Percentiles rank a stretch among this genome's conserved stretches.
These are phyloP conservation scores for Suillus decipiens DNA, from an alignment of 768 basidiomycete species.

Conservation along the genomic window DNA sequence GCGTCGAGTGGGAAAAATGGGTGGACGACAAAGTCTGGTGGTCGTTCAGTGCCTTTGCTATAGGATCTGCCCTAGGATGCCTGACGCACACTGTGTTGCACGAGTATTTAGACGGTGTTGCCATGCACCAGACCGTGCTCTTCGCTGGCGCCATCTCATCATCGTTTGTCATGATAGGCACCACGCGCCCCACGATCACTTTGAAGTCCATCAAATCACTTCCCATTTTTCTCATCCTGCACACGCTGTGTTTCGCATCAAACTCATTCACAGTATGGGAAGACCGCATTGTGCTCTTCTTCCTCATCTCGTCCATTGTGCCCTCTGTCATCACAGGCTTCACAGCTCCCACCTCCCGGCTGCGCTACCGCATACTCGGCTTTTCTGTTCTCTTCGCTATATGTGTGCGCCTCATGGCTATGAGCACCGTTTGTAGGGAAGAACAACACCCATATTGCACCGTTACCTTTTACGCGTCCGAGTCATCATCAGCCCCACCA, in stretches of 20 bases:
- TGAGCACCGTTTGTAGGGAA: constrained; percentile 90
- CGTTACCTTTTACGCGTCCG: constrained; percentile 86
- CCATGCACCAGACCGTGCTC: constrained; percentile 49
- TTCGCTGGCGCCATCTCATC: constrained; percentile 53
- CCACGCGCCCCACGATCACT: constrained; percentile 38
- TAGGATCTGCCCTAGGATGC: constrained; percentile 40
- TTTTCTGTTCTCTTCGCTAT: constrained; percentile 67
- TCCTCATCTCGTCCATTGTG: constrained; percentile 65
- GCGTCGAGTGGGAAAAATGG: constrained; percentile 45
- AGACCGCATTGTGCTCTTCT: constrained; percentile 77
- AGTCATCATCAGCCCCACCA: constrained; percentile 68
- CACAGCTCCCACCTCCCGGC: constrained; percentile 63
- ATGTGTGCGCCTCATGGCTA: constrained; percentile 73
- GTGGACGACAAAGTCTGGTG: constrained; percentile 32
- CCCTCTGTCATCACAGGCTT: constrained; percentile 63
- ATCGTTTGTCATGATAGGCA: constrained; percentile 45
- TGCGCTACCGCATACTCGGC: constrained; percentile 75
- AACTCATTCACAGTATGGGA: constrained; percentile 99
- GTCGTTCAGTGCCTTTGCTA: constrained; percentile 36
- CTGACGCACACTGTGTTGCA: constrained; percentile 34
- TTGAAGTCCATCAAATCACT: constrained; percentile 24
- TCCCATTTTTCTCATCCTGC: constrained; percentile 60
- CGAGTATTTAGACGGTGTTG: constrained; percentile 45
- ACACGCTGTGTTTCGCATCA: constrained; percentile 78
- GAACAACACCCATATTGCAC: constrained; percentile 90